Percentiles rank a stretch among this genome's conserved stretches.
These are phyloP conservation scores for Backusella mclennaniae DNA, from an alignment of 192 early-diverging fungal species.

Conservation along the genomic window DNA sequence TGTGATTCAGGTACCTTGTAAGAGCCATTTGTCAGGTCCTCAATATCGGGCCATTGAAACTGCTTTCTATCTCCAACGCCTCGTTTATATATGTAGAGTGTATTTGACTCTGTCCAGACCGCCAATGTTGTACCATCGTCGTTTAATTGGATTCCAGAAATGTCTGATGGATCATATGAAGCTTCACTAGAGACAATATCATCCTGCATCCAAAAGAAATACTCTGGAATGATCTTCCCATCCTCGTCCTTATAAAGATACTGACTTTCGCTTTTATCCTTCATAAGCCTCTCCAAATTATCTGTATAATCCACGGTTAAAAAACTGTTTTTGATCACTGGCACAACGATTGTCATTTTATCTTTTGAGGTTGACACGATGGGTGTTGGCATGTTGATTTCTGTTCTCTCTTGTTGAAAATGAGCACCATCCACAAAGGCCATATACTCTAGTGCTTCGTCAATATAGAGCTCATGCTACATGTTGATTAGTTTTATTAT, in stretches of 20 bases:
- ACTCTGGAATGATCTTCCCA: conserved; percentile 17
- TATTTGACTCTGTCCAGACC: conserved; percentile 29
- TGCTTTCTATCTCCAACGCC: conserved; percentile 18
- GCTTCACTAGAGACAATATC: not conserved
- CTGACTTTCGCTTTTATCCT: not conserved
- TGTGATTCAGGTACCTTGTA: not conserved
- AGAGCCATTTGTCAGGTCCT: not conserved
- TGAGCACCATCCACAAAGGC: conserved; percentile 26
- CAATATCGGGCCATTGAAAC: not conserved
- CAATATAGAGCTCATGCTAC: conserved; percentile 13
- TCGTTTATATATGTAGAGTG: conserved; percentile 32
- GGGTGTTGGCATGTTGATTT: conserved; percentile 8
- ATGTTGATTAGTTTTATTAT: not conserved
- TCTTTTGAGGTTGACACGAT: conserved; percentile 8
- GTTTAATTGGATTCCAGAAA: conserved; percentile 21
- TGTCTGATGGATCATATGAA: conserved; percentile 2
- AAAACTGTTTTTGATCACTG: conserved; percentile 14
- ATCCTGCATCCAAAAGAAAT: conserved; percentile 14
- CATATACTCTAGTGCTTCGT: conserved; percentile 24
- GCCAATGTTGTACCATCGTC: conserved; percentile 23
- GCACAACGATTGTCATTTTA: conserved; percentile 11
- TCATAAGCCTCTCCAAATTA: conserved; percentile 1
- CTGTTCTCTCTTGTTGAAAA: conserved; percentile 22
- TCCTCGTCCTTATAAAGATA: conserved; percentile 11
- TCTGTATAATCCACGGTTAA: conserved; percentile 24